Conservation (phyloP, 148 eudicot species). For the Salicornia ramosissima region DNA sequence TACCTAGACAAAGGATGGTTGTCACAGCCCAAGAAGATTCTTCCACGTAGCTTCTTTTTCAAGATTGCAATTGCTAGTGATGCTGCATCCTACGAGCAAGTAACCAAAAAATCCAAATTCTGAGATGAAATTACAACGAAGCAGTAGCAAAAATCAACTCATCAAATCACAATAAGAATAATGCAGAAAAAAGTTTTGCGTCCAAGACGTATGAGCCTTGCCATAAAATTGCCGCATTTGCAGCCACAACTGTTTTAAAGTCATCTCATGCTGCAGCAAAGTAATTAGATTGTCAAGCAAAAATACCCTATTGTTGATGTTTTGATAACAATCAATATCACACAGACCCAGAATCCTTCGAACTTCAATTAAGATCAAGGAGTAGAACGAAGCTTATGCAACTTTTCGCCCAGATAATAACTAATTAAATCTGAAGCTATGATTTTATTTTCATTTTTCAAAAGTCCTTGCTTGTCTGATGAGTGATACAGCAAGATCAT, state of each 20-base stretch:
- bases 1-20: conserved; percentile 90
- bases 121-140: not conserved
- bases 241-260: not conserved
- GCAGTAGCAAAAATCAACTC: not conserved
- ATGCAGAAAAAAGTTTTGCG: not conserved
- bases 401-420: not conserved
- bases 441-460: too few species aligned
- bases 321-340: not conserved
- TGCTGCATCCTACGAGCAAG: conserved; percentile 68
- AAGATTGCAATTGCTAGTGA: conserved; percentile 63
- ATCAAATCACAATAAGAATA: too few species aligned
- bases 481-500: too few species aligned
- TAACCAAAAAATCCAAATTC: not conserved
- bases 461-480: too few species aligned
- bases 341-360: not conserved
- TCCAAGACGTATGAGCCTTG: not conserved
- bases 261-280: not conserved
- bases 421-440: too few species aligned
- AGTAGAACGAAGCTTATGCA: not conserved
- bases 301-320: not conserved
- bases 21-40: conserved; percentile 78
- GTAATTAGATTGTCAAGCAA: not conserved
- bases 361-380: not conserved
- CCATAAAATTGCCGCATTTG: not conserved
- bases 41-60: conserved; percentile 54